These are phyloP conservation scores for Fusarium haematococcum DNA, from an alignment of 2,329 filamentous ascomycete species.

Conservation along the genomic window DNA sequence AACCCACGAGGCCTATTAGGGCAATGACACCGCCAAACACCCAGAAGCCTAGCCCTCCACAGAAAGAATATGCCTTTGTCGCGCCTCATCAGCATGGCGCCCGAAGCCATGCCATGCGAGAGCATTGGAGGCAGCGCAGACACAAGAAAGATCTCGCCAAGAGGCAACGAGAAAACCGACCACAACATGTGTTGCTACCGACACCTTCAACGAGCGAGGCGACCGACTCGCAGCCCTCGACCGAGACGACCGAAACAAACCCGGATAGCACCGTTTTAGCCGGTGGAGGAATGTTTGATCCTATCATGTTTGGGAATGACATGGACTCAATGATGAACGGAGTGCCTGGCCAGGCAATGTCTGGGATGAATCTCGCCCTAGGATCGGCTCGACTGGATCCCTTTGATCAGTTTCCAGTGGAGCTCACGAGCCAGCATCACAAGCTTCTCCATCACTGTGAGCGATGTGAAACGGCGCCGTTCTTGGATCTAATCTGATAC, in stretches of 20 bases:
- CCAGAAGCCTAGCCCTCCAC: neutral
- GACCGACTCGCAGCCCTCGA: neutral
- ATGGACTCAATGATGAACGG: neutral
- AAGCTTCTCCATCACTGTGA: conserved; percentile 15
- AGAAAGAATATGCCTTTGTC: neutral
- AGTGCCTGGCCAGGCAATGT: conserved; percentile 2
- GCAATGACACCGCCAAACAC: conserved; percentile 7
- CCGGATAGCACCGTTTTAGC: neutral
- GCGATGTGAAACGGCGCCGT: neutral
- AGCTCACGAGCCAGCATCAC: conserved; percentile 1
- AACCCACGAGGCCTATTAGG: neutral
- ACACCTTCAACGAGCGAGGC: conserved; percentile 3
- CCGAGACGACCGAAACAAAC: neutral
- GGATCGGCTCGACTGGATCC: conserved; percentile 5
- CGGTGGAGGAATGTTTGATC: neutral
- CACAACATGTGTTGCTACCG: neutral
- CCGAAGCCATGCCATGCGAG: conserved; percentile 52
- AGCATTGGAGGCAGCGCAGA: conserved; percentile 51
- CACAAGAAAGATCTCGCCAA: conserved; percentile 14
- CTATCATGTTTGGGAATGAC: neutral
- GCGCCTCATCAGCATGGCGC: neutral
- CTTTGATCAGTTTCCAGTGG: conserved; percentile 6
- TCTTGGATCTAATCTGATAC: neutral
- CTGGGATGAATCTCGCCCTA: conserved; percentile 7
- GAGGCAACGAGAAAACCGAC: conserved; percentile 19